Conservation (phyloP, 441 rosid genomes). For the Theobroma grandiflorum region DNA sequence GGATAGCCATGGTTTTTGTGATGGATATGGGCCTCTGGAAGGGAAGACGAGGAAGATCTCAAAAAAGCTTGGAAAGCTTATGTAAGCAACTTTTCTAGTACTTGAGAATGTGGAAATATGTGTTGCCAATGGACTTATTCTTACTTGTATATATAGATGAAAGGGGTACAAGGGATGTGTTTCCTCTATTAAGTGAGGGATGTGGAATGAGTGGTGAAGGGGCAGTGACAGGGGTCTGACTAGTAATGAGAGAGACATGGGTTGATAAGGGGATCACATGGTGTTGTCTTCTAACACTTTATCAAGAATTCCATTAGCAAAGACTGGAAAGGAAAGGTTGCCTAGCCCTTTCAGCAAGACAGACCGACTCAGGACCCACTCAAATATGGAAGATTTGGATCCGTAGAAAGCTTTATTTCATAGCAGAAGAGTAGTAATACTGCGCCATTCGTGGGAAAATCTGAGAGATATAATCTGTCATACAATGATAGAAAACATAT, state of each 20-base stretch:
- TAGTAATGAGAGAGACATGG: neutral
- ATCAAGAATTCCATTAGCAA: neutral
- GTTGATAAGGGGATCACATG: constrained; percentile 33
- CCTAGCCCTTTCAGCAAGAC: neutral
- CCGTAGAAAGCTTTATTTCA: neutral
- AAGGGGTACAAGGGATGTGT: neutral
- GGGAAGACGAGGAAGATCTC: neutral
- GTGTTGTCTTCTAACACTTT: constrained; percentile 24
- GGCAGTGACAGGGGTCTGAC: neutral
- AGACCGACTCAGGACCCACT: neutral
- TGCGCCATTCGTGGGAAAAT: neutral
- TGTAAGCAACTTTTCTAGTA: neutral
- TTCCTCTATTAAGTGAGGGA: neutral
- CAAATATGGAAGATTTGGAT: neutral
- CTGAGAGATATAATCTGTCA: neutral
- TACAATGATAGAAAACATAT: neutral
- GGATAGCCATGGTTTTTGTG: neutral
- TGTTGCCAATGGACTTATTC: neutral
- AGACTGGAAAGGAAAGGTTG: neutral
- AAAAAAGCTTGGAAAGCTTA: neutral
- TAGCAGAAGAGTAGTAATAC: neutral
- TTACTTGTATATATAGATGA: constrained; percentile 30
- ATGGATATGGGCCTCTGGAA: neutral
- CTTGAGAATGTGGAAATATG: neutral
- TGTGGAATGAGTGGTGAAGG: constrained; percentile 20